These are phyloP conservation scores for Tolypocladium cylindrosporum DNA, from an alignment of 2,329 filamentous ascomycete species.

Conservation along the genomic window DNA sequence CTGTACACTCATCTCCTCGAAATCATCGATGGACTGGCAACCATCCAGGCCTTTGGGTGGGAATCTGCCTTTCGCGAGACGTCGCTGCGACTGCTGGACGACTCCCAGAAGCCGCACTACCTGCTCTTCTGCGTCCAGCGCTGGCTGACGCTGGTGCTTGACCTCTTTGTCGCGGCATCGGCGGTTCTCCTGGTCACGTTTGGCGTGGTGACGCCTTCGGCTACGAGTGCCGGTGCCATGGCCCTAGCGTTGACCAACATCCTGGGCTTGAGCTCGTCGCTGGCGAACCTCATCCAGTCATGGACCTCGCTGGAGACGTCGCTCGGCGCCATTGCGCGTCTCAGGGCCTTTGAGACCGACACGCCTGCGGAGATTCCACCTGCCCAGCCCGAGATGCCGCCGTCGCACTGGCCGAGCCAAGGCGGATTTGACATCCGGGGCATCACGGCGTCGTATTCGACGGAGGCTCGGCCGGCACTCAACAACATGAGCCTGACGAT, in stretches of 20 bases:
- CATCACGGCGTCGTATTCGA: constrained; percentile 16
- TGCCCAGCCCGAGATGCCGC: constrained; percentile 1
- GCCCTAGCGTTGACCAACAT: constrained; percentile 15
- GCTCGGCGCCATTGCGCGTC: constrained; percentile 14
- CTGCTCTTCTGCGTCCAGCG: constrained; percentile 38
- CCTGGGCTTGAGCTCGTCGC: constrained; percentile 13
- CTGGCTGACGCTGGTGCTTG: constrained; percentile 39
- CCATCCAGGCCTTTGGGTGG: constrained; percentile 41
- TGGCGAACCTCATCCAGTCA: constrained; percentile 13
- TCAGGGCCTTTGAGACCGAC: constrained; percentile 13
- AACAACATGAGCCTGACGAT: constrained; percentile 14
- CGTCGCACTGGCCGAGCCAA: constrained; percentile 13
- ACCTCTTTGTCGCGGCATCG: constrained; percentile 23
- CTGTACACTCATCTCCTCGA: constrained; percentile 29
- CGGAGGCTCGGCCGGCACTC: constrained; percentile 5
- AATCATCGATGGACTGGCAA: constrained; percentile 33
- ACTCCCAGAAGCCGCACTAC: constrained; percentile 40
- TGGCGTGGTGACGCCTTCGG: constrained; percentile 17
- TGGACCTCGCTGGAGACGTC: constrained; percentile 23
- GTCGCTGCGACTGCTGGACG: constrained; percentile 31
- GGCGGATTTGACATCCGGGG: constrained; percentile 13
- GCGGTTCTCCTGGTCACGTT: constrained; percentile 20
- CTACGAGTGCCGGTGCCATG: constrained; percentile 9
- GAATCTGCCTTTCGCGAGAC: constrained; percentile 24
- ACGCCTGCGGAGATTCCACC: constrained; percentile 11